phyloP scores from a whole-genome alignment of 805 yeast species.

The Alloascoidea africana region DNA sequence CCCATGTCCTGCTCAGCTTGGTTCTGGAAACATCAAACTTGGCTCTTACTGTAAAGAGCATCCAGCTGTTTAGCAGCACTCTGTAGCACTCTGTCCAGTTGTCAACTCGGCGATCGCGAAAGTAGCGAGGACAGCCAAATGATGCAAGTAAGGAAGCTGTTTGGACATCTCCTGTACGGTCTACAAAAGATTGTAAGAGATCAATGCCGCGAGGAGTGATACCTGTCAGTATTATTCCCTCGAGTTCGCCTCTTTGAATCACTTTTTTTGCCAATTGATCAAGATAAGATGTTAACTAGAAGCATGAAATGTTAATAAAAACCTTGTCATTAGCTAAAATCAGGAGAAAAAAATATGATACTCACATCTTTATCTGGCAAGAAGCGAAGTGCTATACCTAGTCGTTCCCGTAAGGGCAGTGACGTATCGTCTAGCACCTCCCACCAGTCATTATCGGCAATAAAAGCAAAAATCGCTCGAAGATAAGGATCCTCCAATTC shows the following conservation, averaged over 20 bases:
- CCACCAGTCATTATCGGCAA: conserved; percentile 93
- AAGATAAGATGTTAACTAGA: conserved; percentile 45
- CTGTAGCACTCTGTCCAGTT: conserved; percentile 70
- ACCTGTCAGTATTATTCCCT: conserved; percentile 87
- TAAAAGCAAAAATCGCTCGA: conserved; percentile 83
- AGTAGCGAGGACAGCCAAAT: conserved; percentile 75
- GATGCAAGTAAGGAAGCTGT: conserved; percentile 75
- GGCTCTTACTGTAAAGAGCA: conserved; percentile 63
- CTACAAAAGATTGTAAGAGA: conserved; percentile 73
- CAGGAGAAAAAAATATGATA: too few relatives aligned
- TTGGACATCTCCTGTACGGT: conserved; percentile 81
- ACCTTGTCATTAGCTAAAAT: too few relatives aligned
- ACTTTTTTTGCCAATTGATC: conserved; percentile 57
- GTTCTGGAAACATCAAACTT: conserved; percentile 71
- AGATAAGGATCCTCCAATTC: conserved; percentile 82
- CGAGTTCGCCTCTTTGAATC: conserved; percentile 68
- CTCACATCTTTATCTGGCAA: conserved; percentile 55
- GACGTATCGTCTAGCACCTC: conserved; percentile 86
- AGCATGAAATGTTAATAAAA: too few relatives aligned
- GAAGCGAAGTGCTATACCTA: conserved; percentile 84
- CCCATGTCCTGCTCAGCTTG: conserved; percentile 36
- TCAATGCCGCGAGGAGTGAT: conserved; percentile 74
- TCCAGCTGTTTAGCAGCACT: conserved; percentile 62
- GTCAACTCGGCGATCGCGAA: conserved; percentile 55
- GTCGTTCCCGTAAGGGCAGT: conserved; percentile 71